Evolutionary conservation across 768 basidiomycete genomes (phyloP), one percentile per base, ranked within the genome.

Genomic region (Favolaschia claudopus): DNA sequence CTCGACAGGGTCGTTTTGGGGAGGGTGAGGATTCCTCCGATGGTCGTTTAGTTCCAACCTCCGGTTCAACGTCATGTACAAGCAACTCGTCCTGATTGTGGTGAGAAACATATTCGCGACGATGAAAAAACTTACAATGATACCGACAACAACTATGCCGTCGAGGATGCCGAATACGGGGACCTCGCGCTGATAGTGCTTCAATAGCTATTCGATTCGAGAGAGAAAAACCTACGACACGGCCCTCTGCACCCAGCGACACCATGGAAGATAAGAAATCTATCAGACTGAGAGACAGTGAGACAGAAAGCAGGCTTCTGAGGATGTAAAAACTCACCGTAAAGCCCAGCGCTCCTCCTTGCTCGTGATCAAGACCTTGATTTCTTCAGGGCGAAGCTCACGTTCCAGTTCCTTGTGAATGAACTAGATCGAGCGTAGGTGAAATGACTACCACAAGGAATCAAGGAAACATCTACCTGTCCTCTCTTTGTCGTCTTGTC

Each of bases 131-230:
- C 82, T 57, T 69, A 91, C 95, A 37, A 96, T 91, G 29, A 93
- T 77, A 1, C 95, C 95, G 24, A 85, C 70, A 15, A 96, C 80
- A 20, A 90, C 74, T 51, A 87, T 77, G 24, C 74, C 83, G 24
- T 89, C 81, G 5, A 93, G 71, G 53, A 92, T 79, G 0, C 91
- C 91, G 61, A 95, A 92, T 2, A 96, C 88, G 4, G 92, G 92
- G 49, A 95, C 79, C 73, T 96, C 95, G 8, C 94, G 86, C 89
- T 93, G 55, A 46, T 58, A 34, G n/a, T n/a, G n/a, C n/a, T n/a
- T 20, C 9, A 29, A 50, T 7, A 7, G 12, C 29, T 31, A 66
- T 50, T 27, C 50, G 47, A 42, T 63, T 19, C 12, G 9, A 14
- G 2, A 39, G 14, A 7, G 4, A 20, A 19, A 33, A 34, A 33